A percentile compares a stretch with the other conserved stretches of the same genome.
Evolutionary conservation across 768 basidiomycete species (phyloP).

Genomic region (Pulveroboletus sp.): DNA sequence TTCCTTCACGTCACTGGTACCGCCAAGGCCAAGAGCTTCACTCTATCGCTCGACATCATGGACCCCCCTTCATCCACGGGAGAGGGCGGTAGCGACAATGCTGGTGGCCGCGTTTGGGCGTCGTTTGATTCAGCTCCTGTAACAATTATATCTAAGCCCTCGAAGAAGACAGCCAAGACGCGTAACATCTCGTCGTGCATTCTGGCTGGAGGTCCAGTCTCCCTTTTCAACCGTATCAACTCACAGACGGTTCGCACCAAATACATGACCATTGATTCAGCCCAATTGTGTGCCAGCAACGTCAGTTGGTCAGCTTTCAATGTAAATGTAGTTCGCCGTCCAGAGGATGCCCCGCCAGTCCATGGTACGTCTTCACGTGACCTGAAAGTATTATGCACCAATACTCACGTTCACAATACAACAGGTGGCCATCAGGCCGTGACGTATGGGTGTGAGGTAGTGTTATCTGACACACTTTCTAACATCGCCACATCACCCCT

Average conservation of each 20-base stretch:
- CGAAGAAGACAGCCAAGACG: slow-evolving; percentile 95
- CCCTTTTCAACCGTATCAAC: slow-evolving; percentile 94
- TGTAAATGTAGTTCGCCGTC: slow-evolving; percentile 80
- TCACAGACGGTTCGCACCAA: slow-evolving; percentile 96
- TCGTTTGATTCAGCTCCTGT: slow-evolving; percentile 90
- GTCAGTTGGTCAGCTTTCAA: slow-evolving; percentile 92
- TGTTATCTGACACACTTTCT: slow-evolving; percentile 78
- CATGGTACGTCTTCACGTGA: slow-evolving; percentile 62
- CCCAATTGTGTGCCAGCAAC: slow-evolving; percentile 83
- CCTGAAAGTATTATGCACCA: slow-evolving; percentile 33
- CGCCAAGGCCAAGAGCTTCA: slow-evolving; percentile 87
- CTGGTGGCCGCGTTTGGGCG: slow-evolving; percentile 75
- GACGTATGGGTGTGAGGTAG: slow-evolving; percentile 87
- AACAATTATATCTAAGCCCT: slow-evolving; percentile 94
- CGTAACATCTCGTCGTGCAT: slow-evolving; percentile 90
- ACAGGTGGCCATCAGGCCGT: slow-evolving; percentile 74
- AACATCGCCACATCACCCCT: slow-evolving; percentile 84
- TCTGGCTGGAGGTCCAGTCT: slow-evolving; percentile 82
- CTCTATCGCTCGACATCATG: slow-evolving; percentile 78
- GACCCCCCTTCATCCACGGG: slow-evolving; percentile 59
- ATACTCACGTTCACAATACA: slow-evolving; percentile 39
- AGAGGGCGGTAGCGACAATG: slow-evolving; percentile 31
- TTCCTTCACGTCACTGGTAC: slow-evolving; percentile 86
- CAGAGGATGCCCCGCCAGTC: slow-evolving; percentile 57
- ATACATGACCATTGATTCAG: slow-evolving; percentile 91